Evolutionary conservation across 176 grass and related monocot species (phyloP).

Genomic region (Avena eriantha): DNA sequence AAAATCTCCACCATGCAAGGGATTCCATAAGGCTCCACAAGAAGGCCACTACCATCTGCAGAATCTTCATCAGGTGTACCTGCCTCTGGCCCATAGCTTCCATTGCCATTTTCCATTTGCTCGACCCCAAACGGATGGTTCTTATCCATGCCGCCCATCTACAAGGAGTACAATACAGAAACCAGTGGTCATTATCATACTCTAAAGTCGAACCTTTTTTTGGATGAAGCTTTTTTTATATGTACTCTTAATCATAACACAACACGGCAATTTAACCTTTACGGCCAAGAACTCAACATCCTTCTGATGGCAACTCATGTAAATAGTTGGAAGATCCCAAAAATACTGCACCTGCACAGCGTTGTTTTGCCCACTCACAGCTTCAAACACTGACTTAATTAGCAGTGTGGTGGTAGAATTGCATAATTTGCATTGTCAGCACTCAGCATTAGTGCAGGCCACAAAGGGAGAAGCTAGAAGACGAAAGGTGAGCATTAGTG

Average conservation of each 20-base stretch:
- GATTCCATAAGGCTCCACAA: constrained; percentile 81
- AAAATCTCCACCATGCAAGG: constrained; percentile 99
- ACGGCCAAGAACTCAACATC: not conserved
- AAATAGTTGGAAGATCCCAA: not conserved
- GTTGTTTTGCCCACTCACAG: not conserved
- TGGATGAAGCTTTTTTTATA: constrained; percentile 9
- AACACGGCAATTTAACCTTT: constrained; percentile 1
- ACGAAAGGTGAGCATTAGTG: not conserved
- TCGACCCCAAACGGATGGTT: constrained; percentile 72
- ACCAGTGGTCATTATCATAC: constrained; percentile 9
- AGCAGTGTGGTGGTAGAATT: not conserved
- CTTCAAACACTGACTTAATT: not conserved
- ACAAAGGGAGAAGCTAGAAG: not conserved
- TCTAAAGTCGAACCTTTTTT: not conserved
- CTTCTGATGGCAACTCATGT: not conserved
- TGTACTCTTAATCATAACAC: not conserved
- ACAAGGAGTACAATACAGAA: constrained; percentile 44
- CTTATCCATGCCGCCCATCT: constrained; percentile 79
- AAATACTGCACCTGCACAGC: not conserved
- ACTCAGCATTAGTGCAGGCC: not conserved
- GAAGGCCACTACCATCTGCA: constrained; percentile 42
- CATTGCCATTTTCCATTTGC: constrained; percentile 83
- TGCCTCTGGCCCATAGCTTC: constrained; percentile 49
- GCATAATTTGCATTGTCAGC: constrained; percentile 20
- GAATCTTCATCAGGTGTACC: constrained; percentile 56